A percentile compares a stretch with the other conserved stretches of the same genome.
phyloP scores from a whole-genome alignment of 345 rosid species.

The Lumnitzera racemosa region DNA sequence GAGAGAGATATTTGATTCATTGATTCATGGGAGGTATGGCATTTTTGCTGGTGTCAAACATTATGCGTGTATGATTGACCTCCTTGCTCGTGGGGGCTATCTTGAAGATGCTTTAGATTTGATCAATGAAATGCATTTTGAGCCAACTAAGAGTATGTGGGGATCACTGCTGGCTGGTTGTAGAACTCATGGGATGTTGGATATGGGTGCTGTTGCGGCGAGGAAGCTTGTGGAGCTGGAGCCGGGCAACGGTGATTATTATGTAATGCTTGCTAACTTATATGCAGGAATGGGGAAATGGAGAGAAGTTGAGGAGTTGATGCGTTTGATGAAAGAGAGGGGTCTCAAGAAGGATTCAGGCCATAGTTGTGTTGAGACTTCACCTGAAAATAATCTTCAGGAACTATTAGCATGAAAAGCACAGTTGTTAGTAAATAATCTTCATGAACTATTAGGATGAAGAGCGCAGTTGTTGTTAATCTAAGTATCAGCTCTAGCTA shows the following conservation, averaged over 20 bases:
- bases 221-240: conserved; percentile 46
- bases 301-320: conserved; percentile 28
- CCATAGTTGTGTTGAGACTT: conserved; percentile 23
- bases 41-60: conserved; percentile 36
- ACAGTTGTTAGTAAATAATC: conserved; percentile 5
- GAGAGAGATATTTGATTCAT: conserved; percentile 26
- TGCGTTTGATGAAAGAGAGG: conserved; percentile 31
- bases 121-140: conserved; percentile 37
- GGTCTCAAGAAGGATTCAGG: conserved; percentile 38
- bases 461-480: background rate
- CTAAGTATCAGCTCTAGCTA: too few species aligned
- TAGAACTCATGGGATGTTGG: conserved; percentile 32
- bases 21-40: conserved; percentile 35
- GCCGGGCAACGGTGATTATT: conserved; percentile 36
- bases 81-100: conserved; percentile 31
- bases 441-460: background rate
- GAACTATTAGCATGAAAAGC: background rate
- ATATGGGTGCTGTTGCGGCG: conserved; percentile 33
- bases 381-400: conserved; percentile 9
- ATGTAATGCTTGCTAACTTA: conserved; percentile 32
- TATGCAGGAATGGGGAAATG: conserved; percentile 51
- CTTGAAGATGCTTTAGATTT: conserved; percentile 32
- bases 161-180: conserved; percentile 39
- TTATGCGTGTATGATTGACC: conserved; percentile 42
- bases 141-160: conserved; percentile 46